Base-by-base conservation (phyloP, 805 yeast genomes). In the Spathaspora arborariae region DNA sequence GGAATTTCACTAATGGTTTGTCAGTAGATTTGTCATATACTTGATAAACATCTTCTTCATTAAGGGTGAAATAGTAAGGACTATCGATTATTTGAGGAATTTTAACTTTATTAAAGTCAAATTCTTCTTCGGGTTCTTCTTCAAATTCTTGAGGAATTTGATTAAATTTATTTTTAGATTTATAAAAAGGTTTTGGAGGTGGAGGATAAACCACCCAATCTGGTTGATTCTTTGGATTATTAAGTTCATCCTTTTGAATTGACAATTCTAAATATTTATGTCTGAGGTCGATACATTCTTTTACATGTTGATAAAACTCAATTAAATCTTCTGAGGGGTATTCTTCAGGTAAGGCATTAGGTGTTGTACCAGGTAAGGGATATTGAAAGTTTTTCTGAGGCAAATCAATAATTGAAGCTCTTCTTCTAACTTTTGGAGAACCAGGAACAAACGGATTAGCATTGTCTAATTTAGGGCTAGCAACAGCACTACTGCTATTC, bases 141-240 rank as follows among this genome's bases (percentile, higher is more conserved):
- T 56, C 65, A n/a, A 57, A 56, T 10, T 56, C 58, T 7, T 49
- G 51, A 11, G 68, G 75, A 15, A 66, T 58, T 48, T 79, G 78
- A 41, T 76, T 76, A 57, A 76, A 80, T 37, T 73, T 63, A 68
- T 66, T 71, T 51, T 59, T 85, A 76, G 83, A 94, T 82, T 56
- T 72, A 54, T 72, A 72, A 18, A 92, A 82, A 2, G 99, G 97
- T 53, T 82, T 82, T 11, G 99, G 99, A 1, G 98, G 97, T 9
- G 84, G 81, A 0, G 99, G 99, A 61, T 91, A 92, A 42, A 94
- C 82, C 13, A 61, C 61, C 98, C 98, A 94, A 35, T 63, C 67
- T 11, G 67, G 68, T 20, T 56, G 59, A 65, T 95, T 92, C 61
- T 92, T 90, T 1, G 99, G 99, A 64, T 94, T 94, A 56, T 82